A percentile compares a stretch with the other conserved stretches of the same genome.
phyloP scores from a whole-genome alignment of 2,329 filamentous ascomycete species.

The Penicillium capsulatum region DNA sequence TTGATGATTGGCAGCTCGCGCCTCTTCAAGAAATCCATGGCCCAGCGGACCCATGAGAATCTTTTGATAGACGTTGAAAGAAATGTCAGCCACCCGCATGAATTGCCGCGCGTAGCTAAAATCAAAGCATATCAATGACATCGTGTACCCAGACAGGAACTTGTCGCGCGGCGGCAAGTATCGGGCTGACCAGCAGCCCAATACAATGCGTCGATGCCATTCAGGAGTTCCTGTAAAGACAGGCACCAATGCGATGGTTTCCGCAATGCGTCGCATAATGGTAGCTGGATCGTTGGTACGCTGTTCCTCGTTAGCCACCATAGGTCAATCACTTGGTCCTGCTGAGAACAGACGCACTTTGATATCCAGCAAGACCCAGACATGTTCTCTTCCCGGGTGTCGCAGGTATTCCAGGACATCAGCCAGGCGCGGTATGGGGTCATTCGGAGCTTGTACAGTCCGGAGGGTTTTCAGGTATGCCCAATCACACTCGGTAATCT shows the following conservation, averaged over 20 bases:
- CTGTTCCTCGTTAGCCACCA: slow-evolving; percentile 10
- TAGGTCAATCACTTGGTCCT: not conserved
- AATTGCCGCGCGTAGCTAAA: slow-evolving; percentile 64
- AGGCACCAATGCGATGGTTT: slow-evolving; percentile 55
- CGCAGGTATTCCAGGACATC: slow-evolving; percentile 72
- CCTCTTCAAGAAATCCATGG: slow-evolving; percentile 60
- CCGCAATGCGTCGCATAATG: slow-evolving; percentile 65
- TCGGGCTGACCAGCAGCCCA: slow-evolving; percentile 77
- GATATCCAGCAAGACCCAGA: slow-evolving; percentile 85
- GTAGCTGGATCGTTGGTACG: slow-evolving; percentile 51
- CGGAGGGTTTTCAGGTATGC: slow-evolving; percentile 63
- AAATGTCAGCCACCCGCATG: slow-evolving; percentile 58
- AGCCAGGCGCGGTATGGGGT: slow-evolving; percentile 66
- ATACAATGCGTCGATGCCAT: slow-evolving; percentile 70
- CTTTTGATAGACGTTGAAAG: slow-evolving; percentile 72
- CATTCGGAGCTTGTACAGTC: slow-evolving; percentile 63
- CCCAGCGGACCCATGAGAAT: slow-evolving; percentile 67
- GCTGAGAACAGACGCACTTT: slow-evolving; percentile 56
- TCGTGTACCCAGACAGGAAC: slow-evolving; percentile 44
- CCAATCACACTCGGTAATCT: slow-evolving; percentile 74
- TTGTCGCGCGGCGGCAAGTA: slow-evolving; percentile 62
- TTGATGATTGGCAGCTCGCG: slow-evolving; percentile 52
- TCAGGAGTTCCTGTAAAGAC: slow-evolving; percentile 38
- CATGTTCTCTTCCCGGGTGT: slow-evolving; percentile 58
- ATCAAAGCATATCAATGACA: slow-evolving; percentile 43